Conservation (phyloP, 2,329 filamentous ascomycete genomes). For the Botrytis squamosa region DNA sequence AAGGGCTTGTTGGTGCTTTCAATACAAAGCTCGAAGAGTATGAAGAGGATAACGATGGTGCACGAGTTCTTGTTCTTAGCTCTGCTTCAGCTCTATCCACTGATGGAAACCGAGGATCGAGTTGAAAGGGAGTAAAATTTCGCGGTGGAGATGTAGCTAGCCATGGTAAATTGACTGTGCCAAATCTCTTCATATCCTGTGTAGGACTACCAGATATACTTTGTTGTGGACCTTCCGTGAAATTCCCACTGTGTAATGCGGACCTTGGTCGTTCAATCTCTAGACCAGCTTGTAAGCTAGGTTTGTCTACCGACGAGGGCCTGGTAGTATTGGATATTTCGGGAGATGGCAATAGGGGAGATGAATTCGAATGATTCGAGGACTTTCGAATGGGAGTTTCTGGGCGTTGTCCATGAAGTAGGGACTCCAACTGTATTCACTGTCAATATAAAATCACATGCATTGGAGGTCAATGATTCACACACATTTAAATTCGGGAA, state of each 20-base stretch:
- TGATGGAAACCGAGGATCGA: constrained; percentile 40
- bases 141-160: constrained; percentile 57
- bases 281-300: constrained; percentile 52
- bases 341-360: constrained; percentile 40
- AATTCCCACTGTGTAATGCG: constrained; percentile 66
- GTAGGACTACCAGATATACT: constrained; percentile 22
- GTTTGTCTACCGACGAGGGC: constrained; percentile 42
- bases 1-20: constrained; percentile 84
- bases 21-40: constrained; percentile 78
- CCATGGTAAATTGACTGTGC: constrained; percentile 43
- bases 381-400: constrained; percentile 32
- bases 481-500: constrained; percentile 61
- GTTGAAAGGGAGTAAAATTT: constrained; percentile 49
- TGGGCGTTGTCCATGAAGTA: constrained; percentile 33
- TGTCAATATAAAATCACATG: constrained; percentile 18
- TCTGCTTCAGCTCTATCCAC: constrained; percentile 26
- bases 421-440: constrained; percentile 34
- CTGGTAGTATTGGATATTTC: constrained; percentile 38
- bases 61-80: constrained; percentile 29
- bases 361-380: constrained; percentile 26
- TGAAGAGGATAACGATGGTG: constrained; percentile 67
- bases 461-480: constrained; percentile 1
- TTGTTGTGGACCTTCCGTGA: constrained; percentile 45
- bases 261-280: constrained; percentile 82
- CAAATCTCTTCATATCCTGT: constrained; percentile 23